A percentile compares a stretch with the other conserved stretches of the same genome.
Conservation (phyloP, 1,284 basidiomycete species). For the Hypsizygus ulmarius region DNA sequence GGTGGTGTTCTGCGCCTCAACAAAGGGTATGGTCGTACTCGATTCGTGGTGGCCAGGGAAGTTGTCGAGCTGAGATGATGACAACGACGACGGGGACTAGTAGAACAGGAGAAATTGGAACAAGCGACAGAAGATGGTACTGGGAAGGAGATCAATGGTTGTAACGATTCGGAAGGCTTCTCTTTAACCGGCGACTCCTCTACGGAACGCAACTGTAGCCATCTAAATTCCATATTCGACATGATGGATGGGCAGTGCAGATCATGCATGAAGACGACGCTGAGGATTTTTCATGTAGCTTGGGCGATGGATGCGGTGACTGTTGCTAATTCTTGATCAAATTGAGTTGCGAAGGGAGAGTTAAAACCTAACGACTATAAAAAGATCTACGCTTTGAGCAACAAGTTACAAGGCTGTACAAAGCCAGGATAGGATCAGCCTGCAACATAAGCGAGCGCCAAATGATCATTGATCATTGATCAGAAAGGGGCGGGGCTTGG, state of each 20-base stretch:
- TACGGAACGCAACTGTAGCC: conserved; percentile 26
- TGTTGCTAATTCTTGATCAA: conserved; percentile 16
- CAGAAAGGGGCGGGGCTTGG: conserved; percentile 3
- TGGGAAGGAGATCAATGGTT: conserved; percentile 38
- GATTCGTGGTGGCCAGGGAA: conserved; percentile 29
- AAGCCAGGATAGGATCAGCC: conserved; percentile 14
- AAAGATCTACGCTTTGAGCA: conserved; percentile 20
- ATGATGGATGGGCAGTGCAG: conserved; percentile 44
- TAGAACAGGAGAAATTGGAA: conserved; percentile 18
- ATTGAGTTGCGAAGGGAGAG: conserved; percentile 28
- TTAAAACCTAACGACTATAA: conserved; percentile 27
- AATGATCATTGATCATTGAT: conserved; percentile 11
- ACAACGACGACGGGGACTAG: conserved; percentile 21
- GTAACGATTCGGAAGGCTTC: conserved; percentile 36
- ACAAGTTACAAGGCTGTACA: conserved; percentile 33
- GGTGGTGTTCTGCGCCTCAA: conserved; percentile 25
- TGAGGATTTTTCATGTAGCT: conserved; percentile 15
- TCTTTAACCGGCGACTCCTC: conserved; percentile 41
- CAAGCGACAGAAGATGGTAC: conserved; percentile 31
- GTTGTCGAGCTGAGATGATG: conserved; percentile 31
- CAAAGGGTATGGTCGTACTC: conserved; percentile 35
- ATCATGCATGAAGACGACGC: conserved; percentile 14
- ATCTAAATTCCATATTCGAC: conserved; percentile 32
- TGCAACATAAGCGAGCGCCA: conserved; percentile 9
- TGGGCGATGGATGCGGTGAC: conserved; percentile 18